phyloP scores from a whole-genome alignment of 2,329 filamentous ascomycete species.

The Claviceps pazoutovae region DNA sequence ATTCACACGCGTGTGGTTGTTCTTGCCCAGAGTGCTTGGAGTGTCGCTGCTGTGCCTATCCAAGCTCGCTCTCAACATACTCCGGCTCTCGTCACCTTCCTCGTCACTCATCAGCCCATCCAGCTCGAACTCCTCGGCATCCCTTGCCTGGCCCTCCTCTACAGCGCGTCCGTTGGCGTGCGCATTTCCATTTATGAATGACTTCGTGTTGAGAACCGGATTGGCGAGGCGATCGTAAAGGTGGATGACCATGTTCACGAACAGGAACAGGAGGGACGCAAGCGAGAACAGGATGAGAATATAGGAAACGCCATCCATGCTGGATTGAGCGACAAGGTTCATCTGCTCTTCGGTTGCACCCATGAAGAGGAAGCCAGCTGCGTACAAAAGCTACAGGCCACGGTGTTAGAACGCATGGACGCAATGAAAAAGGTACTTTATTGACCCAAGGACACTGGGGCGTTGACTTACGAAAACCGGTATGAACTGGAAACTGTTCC shows the following conservation, averaged over 20 bases:
- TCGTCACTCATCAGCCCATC: constrained; percentile 83
- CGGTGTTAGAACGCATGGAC: background rate
- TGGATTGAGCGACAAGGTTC: constrained; percentile 55
- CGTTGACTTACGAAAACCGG: constrained; percentile 39
- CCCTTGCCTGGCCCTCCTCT: constrained; percentile 48
- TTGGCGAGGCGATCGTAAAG: constrained; percentile 57
- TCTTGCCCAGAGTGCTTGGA: constrained; percentile 24
- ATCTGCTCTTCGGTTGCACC: constrained; percentile 95
- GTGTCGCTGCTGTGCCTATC: constrained; percentile 27
- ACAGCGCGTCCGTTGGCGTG: constrained; percentile 20
- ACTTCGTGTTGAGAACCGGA: constrained; percentile 22
- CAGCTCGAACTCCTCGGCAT: constrained; percentile 88
- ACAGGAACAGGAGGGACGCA: constrained; percentile 82
- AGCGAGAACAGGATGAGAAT: constrained; percentile 83
- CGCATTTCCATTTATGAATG: constrained; percentile 22
- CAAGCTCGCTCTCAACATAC: constrained; percentile 21
- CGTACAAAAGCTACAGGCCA: constrained; percentile 58
- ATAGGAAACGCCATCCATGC: constrained; percentile 82
- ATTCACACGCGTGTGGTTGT: constrained; percentile 16
- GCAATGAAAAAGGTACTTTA: background rate
- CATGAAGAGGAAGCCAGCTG: constrained; percentile 94
- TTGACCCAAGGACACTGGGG: background rate
- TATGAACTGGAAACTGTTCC: constrained; percentile 46
- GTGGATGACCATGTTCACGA: constrained; percentile 72
- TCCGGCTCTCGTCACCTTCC: constrained; percentile 46